A percentile compares a stretch with the other conserved stretches of the same genome.
Evolutionary conservation across 192 early-diverging fungal genomes (phyloP).

Genomic region (Backusella liffmaniae): DNA sequence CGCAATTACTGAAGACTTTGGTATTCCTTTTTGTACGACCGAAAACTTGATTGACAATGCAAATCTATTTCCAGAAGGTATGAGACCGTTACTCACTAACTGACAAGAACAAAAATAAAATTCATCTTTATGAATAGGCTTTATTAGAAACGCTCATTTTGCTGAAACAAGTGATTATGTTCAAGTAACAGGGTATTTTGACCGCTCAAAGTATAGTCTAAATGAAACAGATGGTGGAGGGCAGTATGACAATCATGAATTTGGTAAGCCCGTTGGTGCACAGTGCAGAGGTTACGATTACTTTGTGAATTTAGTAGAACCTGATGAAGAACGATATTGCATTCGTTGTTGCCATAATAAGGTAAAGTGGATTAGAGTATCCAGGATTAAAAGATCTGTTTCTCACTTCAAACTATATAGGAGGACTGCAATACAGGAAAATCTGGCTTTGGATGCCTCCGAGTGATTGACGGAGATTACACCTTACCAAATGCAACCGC

Average conservation of each 20-base stretch:
- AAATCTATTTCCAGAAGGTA: conserved; percentile 34
- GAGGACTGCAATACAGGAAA: conserved; percentile 29
- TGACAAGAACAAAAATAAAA: neutral
- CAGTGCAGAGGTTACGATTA: conserved; percentile 26
- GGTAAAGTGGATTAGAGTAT: neutral
- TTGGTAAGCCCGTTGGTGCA: conserved; percentile 25
- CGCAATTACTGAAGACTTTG: conserved; percentile 36
- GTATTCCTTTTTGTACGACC: conserved; percentile 43
- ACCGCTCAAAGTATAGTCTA: conserved; percentile 38
- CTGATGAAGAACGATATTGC: conserved; percentile 23
- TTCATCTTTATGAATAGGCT: conserved; percentile 23
- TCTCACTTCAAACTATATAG: neutral
- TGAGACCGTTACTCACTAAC: neutral
- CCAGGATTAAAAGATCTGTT: neutral
- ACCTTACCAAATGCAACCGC: neutral
- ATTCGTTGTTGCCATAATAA: conserved; percentile 35
- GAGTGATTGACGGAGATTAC: conserved; percentile 45
- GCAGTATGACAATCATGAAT: conserved; percentile 44
- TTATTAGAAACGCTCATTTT: conserved; percentile 44
- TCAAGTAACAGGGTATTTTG: conserved; percentile 50
- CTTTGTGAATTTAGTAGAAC: conserved; percentile 35
- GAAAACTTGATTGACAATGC: conserved; percentile 22
- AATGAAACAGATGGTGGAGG: conserved; percentile 39
- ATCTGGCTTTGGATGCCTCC: conserved; percentile 39
- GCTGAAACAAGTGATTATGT: conserved; percentile 33